Base-by-base conservation (phyloP, 352 stramenopile species). In the Globisporangium solare region DNA sequence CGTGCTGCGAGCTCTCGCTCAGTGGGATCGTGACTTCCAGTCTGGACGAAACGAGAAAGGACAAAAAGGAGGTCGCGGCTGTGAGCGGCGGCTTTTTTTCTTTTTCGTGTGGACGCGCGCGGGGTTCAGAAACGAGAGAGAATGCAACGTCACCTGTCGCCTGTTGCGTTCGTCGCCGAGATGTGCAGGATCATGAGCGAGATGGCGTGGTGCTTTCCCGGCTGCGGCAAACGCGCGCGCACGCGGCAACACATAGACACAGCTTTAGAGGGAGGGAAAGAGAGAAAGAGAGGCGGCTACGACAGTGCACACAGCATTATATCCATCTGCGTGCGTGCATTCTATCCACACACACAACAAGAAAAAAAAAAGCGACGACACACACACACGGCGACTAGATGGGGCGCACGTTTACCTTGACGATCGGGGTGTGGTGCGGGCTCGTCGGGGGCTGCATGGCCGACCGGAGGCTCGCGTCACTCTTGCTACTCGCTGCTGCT, bases 21-120 rank as follows among this genome's bases (percentile, higher is more conserved):
- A 84, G 51, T 5, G 74, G 71, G 2, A 84, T 47, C 42, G 73
- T 60, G 12, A 71, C 76, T 18, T 72, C 73, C 12, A 74, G 56
- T 39, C 61, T 67, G 54, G 22, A 24, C 6, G n/a, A n/a, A 49
- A 47, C 24, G 14, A 13, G 18, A 32, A n/a, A 60, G n/a, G 39
- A 6, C n/a, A 37, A 20, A 47, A 8, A 3, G 32, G n/a, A 17
- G 15, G 20, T 12, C 47, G 32, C 7, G 14, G 31, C 10, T 22
- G 18, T 6, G 18, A n/a, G n/a, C n/a, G n/a, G n/a, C n/a, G n/a
- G n/a, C n/a, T n/a, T n/a, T n/a, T n/a, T n/a, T n/a, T n/a, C n/a
- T n/a, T n/a, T n/a, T n/a, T n/a, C n/a, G n/a, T n/a, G n/a, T n/a
- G n/a, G n/a, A n/a, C n/a, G n/a, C n/a, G n/a, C n/a, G n/a, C n/a